These are phyloP conservation scores for Plantago rigida DNA, from an alignment of 305 asterid species.

Conservation along the genomic window DNA sequence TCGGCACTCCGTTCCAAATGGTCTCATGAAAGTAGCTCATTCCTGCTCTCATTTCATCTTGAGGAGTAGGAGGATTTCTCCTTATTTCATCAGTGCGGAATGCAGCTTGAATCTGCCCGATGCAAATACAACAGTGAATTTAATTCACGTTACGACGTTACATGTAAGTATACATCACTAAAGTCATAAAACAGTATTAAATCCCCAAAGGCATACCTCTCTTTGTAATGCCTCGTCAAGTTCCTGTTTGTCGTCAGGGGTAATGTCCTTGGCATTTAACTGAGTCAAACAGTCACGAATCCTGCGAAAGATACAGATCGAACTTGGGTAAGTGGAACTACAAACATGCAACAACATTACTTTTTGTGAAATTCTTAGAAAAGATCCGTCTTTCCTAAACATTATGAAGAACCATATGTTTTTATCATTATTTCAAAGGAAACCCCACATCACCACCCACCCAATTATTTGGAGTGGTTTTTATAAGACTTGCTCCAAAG, in stretches of 20 bases:
- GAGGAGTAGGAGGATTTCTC: slow-evolving; percentile 88
- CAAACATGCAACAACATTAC: background rate
- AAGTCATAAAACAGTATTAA: background rate
- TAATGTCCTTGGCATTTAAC: slow-evolving; percentile 73
- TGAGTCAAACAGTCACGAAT: slow-evolving; percentile 76
- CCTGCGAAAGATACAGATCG: slow-evolving; percentile 29
- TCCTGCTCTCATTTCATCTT: slow-evolving; percentile 95
- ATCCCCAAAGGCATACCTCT: slow-evolving; percentile 44
- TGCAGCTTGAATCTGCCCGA: slow-evolving; percentile 83
- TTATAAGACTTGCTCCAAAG: too few species aligned
- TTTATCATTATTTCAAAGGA: too few species aligned
- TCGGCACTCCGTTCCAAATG: slow-evolving; percentile 92
- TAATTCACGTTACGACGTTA: background rate
- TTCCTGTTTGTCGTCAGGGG: slow-evolving; percentile 92
- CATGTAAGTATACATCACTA: background rate
- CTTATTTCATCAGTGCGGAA: slow-evolving; percentile 88
- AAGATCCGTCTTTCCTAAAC: too few species aligned
- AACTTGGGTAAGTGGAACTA: background rate
- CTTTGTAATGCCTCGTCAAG: slow-evolving; percentile 88
- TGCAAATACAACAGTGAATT: slow-evolving; percentile 11
- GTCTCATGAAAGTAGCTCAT: slow-evolving; percentile 93
- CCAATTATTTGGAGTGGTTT: too few species aligned
- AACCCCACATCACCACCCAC: too few species aligned
- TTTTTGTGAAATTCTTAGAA: too few species aligned
- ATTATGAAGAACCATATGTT: too few species aligned